These are phyloP conservation scores for Astragalus membranaceus DNA, from an alignment of 306 rosid genomes.

Conservation along the genomic window DNA sequence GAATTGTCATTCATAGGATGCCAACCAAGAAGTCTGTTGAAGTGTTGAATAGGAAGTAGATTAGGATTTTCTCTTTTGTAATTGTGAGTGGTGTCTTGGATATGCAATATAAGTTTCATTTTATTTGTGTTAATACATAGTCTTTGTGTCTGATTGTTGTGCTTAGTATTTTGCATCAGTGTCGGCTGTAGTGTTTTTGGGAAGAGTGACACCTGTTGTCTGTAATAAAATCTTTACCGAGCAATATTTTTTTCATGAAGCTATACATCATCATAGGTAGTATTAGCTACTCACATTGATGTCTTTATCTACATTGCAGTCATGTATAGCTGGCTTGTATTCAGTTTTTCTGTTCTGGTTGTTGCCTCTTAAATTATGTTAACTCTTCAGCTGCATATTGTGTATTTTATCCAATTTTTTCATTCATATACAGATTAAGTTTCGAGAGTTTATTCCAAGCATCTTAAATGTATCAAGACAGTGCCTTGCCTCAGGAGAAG, in stretches of 20 bases:
- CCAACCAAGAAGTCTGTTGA: background rate
- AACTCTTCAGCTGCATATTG: no score
- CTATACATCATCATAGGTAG: background rate
- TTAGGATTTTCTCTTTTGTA: background rate
- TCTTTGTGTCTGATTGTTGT: background rate
- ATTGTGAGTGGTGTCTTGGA: background rate
- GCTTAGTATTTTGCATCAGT: background rate
- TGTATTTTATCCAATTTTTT: background rate
- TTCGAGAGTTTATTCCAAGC: slow-evolving; percentile 96
- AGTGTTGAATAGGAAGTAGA: background rate
- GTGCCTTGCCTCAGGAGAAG: slow-evolving; percentile 96
- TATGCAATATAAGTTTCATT: background rate
- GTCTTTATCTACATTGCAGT: slow-evolving; percentile 4
- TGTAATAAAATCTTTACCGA: background rate
- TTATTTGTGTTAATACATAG: background rate
- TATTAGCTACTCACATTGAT: background rate
- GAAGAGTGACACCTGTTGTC: background rate
- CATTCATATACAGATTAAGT: slow-evolving; percentile 56
- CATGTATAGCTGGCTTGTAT: background rate
- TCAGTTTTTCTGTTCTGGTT: background rate
- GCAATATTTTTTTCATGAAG: background rate
- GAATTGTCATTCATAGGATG: background rate
- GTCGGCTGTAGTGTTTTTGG: background rate
- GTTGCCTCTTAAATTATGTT: slow-evolving; percentile 3
- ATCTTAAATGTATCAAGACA: slow-evolving; percentile 89